Base-by-base conservation (phyloP, 2,329 filamentous ascomycete genomes). In the Phyllosticta citribraziliensis region DNA sequence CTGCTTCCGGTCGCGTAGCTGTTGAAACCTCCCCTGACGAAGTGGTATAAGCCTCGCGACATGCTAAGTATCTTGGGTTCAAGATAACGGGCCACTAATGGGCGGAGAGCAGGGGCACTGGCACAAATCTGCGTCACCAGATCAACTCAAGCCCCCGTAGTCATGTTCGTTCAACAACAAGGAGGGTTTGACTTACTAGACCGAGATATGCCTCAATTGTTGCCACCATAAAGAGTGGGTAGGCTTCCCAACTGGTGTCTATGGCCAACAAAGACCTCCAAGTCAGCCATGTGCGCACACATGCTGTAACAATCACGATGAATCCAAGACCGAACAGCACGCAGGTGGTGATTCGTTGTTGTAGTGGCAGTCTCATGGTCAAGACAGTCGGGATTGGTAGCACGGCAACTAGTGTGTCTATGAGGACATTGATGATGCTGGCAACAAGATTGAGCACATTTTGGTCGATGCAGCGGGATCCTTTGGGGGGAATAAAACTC, bases 151-250 rank as follows among this genome's bases (percentile, higher is more conserved):
- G 27, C 9, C 9, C 27, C 8, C 9, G 27, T 30, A 30, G 27
- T 22, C 27, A 8, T 10, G 27, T 30, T 10, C 9, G 30, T 9
- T 47, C 17, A n/a, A 10, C 14, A 5, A 22, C 9, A 22, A 40
- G 20, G 17, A 11, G 19, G 11, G 14, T 47, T 47, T n/a, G 14
- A 72, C 75, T 66, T 65, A 78, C 75, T n/a, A 79, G 72, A 10
- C 74, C 76, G 6, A 79, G 63, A 62, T 79, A 75, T 9, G 79
- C 75, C 64, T 79, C 77, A 2, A 79, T 72, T 0, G 75, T 73
- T 4, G 76, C 76, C 52, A 72, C 72, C n/a, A 79, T 78, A 75
- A 76, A 79, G 0, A 79, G 66, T 5, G 75, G 74, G 67, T 76
- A 78, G 4, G 74, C 69, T 58, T 71, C 75, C 77, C 77, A 79